These are phyloP conservation scores for Ustilago shanxiensis DNA, from an alignment of 1,284 basidiomycete species.

Conservation along the genomic window DNA sequence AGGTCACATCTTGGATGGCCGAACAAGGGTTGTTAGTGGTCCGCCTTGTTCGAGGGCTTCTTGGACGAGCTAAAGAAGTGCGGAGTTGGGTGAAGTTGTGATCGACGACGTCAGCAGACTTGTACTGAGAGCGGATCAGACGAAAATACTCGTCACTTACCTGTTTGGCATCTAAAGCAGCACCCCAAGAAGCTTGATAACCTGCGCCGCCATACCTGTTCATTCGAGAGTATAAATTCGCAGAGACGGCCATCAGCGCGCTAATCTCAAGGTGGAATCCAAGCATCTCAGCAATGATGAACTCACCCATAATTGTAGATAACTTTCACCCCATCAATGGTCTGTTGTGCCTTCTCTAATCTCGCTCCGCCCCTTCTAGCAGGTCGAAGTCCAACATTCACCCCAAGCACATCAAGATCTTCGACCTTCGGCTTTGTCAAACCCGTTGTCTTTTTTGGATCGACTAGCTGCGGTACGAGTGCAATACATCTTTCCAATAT, in stretches of 20 bases:
- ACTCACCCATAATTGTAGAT: constrained; percentile 44
- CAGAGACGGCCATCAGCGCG: not conserved
- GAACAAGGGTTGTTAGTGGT: not conserved
- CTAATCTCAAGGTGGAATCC: too few relatives aligned
- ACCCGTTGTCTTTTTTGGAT: constrained; percentile 11
- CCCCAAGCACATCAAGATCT: constrained; percentile 48
- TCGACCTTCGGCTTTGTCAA: constrained; percentile 23
- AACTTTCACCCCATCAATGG: constrained; percentile 31
- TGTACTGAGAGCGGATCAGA: not conserved
- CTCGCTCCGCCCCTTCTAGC: constrained; percentile 51
- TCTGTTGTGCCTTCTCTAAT: constrained; percentile 32
- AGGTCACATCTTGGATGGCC: constrained; percentile 5
- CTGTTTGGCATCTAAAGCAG: constrained; percentile 48
- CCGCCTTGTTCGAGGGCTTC: constrained; percentile 15
- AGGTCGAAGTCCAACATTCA: constrained; percentile 60
- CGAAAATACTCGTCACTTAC: constrained; percentile 7
- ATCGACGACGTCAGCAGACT: not conserved
- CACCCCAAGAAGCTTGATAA: constrained; percentile 64
- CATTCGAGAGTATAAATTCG: too few relatives aligned
- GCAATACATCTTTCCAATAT: constrained; percentile 52
- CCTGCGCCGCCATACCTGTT: constrained; percentile 52
- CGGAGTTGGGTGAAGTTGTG: too few relatives aligned
- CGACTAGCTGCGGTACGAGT: constrained; percentile 39
- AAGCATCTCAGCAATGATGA: not conserved
- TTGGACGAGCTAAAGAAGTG: constrained; percentile 27